A percentile compares a stretch with the other conserved stretches of the same genome.
Evolutionary conservation across 352 stramenopile species (phyloP).

Genomic region (Thalassiosira mediterranea): DNA sequence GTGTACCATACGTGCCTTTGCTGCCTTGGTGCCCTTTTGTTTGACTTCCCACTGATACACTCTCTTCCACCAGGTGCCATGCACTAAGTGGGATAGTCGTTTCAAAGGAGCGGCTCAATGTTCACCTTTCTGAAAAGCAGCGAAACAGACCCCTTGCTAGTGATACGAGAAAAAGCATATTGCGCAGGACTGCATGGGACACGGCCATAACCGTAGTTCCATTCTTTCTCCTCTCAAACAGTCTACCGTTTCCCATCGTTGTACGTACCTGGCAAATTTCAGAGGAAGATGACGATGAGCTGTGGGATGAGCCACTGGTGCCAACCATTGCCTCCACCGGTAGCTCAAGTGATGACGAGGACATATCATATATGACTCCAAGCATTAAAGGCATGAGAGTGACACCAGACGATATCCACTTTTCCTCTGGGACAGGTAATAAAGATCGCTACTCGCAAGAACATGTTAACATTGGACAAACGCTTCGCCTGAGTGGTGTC

Average conservation of each 20-base stretch:
- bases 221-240: constrained; percentile 57
- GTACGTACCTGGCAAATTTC: constrained; percentile 43
- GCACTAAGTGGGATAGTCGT: constrained; percentile 45
- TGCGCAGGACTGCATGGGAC: constrained; percentile 31
- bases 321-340: constrained; percentile 9
- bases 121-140: constrained; percentile 27
- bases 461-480: constrained; percentile 36
- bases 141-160: constrained; percentile 7
- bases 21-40: neutral
- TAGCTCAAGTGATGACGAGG: constrained; percentile 42
- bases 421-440: constrained; percentile 8
- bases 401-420: constrained; percentile 38
- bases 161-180: constrained; percentile 26
- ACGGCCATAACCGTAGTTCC: constrained; percentile 34
- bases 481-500: constrained; percentile 58
- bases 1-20: neutral
- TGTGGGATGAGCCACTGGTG: constrained; percentile 34
- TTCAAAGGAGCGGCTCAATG: constrained; percentile 40
- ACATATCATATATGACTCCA: constrained; percentile 28
- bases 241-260: constrained; percentile 48
- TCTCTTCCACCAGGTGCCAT: constrained; percentile 15
- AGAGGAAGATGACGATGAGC: constrained; percentile 39
- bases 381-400: constrained; percentile 32
- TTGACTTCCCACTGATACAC: neutral
- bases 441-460: constrained; percentile 22